Base-by-base conservation (phyloP, 352 stramenopile species). In the Globisporangium sylvaticum region DNA sequence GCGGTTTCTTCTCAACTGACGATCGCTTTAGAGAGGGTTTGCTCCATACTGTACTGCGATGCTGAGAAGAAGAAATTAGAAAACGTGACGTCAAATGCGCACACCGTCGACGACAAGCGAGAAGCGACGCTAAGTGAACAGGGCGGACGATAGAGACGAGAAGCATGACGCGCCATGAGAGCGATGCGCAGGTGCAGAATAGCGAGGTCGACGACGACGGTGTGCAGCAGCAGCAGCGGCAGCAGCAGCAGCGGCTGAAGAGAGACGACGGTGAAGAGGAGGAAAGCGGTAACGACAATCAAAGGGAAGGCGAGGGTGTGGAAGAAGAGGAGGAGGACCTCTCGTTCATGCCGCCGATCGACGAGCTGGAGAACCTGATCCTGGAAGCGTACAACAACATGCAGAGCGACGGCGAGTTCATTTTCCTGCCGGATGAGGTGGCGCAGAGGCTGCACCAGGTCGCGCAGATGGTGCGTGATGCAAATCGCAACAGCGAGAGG, bases 361-460 rank as follows among this genome's bases (percentile, higher is more conserved):
- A 90, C 31, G 68, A 61, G 57, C 76, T 93, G 62, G 83, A 93
- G 68, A 77, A 90, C 46, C 73, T 91, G 53, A 88, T 93, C 27
- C 71, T 93, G 9, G 85, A 93, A 66, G 85, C 85, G 44, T 93
- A 93, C 70, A 90, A 89, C 65, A 91, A 80, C 71, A 90, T 93
- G 78, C 83, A 93, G 69, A 91, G 82, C 62, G 85, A 93, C 57
- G 85, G 83, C 34, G 85, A 93, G 63, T 83, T 84, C 67, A 91
- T 93, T 62, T 91, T 91, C 44, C 66, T 93, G 29, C 81, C 85
- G 12, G 67, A 81, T 0, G 80, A 91, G 24, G 81, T 93, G 20
- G 81, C 82, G 22, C 73, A 76, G 34, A 90, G 90, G 62, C 70
- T 93, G 9, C 85, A 90, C 62, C 63, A 72, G n/a, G 76, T 84